Conservation (phyloP, 2,329 filamentous ascomycete species). For the Scedosporium dehoogii region DNA sequence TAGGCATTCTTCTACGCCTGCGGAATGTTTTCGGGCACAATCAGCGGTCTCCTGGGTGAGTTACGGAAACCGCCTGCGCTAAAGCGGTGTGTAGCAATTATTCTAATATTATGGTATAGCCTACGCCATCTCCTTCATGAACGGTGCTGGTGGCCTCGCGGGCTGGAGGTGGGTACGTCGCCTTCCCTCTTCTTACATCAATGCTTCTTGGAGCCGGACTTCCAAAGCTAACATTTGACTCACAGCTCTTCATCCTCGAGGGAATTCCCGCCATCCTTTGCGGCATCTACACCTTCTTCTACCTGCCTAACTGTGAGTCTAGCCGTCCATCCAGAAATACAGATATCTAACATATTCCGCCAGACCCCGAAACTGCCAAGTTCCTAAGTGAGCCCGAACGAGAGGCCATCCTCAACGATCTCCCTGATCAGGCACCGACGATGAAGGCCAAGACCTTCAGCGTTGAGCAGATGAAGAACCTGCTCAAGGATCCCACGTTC, state of each 20-base stretch:
- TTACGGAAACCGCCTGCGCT: too few relatives aligned
- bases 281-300: constrained; percentile 15
- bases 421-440: constrained; percentile 14
- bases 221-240: not conserved
- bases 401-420: constrained; percentile 12
- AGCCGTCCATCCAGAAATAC: not conserved
- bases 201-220: not conserved
- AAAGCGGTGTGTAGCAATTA: too few relatives aligned
- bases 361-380: constrained; percentile 15
- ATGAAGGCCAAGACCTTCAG: constrained; percentile 15
- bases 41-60: constrained; percentile 17
- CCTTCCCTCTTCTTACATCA: not conserved
- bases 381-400: constrained; percentile 15
- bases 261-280: constrained; percentile 16
- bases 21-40: constrained; percentile 21
- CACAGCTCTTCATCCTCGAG: constrained; percentile 17
- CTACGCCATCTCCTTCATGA: constrained; percentile 18
- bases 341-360: not conserved
- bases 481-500: constrained; percentile 14
- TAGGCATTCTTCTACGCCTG: constrained; percentile 22
- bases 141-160: constrained; percentile 14
- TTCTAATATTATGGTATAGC: constrained; percentile 8
- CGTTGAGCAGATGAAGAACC: constrained; percentile 11
- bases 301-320: constrained; percentile 15
- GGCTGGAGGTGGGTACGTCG: constrained; percentile 17